A percentile compares a stretch with the other conserved stretches of the same genome.
These are phyloP conservation scores for Solanum rostratum DNA, from an alignment of 257 asterid genomes.

Conservation along the genomic window DNA sequence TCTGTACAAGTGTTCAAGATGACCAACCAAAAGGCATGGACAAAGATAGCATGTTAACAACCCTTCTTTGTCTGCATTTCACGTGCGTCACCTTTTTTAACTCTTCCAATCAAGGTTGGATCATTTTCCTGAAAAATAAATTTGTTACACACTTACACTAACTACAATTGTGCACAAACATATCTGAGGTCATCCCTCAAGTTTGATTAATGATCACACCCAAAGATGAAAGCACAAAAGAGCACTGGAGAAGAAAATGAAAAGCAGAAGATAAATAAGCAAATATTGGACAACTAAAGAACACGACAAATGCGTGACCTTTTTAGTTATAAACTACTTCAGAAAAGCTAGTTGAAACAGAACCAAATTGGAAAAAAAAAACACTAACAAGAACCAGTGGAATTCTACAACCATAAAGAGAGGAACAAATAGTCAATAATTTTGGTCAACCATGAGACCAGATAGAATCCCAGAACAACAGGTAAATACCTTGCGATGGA, in stretches of 20 bases:
- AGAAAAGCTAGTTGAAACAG: background rate
- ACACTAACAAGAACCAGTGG: background rate
- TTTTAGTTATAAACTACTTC: background rate
- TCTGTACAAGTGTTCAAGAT: background rate
- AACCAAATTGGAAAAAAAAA: background rate
- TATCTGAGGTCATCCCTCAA: background rate
- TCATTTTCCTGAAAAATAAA: conserved; percentile 76
- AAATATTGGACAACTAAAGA: background rate
- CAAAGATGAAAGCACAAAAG: background rate
- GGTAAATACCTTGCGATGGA: conserved; percentile 46
- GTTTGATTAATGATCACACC: background rate
- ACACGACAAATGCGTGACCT: background rate
- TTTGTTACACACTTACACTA: background rate
- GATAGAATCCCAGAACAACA: background rate
- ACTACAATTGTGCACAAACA: background rate
- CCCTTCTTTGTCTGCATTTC: conserved; percentile 99
- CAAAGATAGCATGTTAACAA: background rate
- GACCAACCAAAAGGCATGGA: background rate
- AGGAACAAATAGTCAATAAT: background rate
- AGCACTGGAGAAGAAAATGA: background rate
- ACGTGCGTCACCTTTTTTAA: conserved; percentile 96
- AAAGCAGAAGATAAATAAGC: background rate
- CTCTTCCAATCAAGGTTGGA: conserved; percentile 94
- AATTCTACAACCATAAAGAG: background rate
- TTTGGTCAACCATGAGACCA: background rate